A percentile compares a stretch with the other conserved stretches of the same genome.
These are phyloP conservation scores for Paramecium octaurelia DNA, from an alignment of 73 alveolate genomes.

Conservation along the genomic window DNA sequence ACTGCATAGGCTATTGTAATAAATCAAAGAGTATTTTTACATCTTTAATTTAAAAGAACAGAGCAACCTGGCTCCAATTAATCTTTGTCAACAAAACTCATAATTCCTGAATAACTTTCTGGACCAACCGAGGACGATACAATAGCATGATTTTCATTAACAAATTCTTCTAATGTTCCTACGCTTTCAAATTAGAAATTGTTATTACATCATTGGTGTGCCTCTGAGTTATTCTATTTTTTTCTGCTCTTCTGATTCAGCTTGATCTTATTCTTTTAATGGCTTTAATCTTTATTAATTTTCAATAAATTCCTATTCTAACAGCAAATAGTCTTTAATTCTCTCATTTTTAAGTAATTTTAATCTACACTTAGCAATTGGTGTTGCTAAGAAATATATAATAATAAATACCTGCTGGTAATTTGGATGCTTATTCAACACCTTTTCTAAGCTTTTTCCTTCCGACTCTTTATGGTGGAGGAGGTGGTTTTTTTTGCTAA, in stretches of 20 bases:
- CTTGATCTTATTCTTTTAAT: conserved; percentile 75
- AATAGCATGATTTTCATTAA: conserved; percentile 95
- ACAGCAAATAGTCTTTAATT: conserved; percentile 88
- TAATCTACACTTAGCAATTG: conserved; percentile 90
- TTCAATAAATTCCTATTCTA: conserved; percentile 96
- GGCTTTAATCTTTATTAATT: conserved; percentile 89
- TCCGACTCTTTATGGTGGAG: conserved; percentile 82
- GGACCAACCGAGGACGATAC: conserved; percentile 93
- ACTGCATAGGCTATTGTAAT: conserved; percentile 77
- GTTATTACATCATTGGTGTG: conserved; percentile 80
- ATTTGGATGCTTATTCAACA: conserved; percentile 68
- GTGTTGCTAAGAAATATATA: conserved; percentile 69
- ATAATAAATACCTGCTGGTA: conserved; percentile 66
- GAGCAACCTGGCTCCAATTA: conserved; percentile 98
- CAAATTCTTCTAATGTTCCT: conserved; percentile 97
- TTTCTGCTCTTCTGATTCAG: conserved; percentile 88
- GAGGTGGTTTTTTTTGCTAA: conserved; percentile 19
- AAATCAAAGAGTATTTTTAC: not conserved
- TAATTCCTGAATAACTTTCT: conserved; percentile 96
- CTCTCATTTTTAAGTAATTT: conserved; percentile 85
- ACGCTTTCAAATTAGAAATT: conserved; percentile 47
- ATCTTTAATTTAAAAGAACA: conserved; percentile 91
- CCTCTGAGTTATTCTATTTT: conserved; percentile 97
- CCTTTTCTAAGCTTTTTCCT: conserved; percentile 81
- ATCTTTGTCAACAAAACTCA: conserved; percentile 98